A percentile compares a stretch with the other conserved stretches of the same genome.
phyloP scores from a whole-genome alignment of 768 basidiomycete species.

The Dictyophora rubrovolvata region DNA sequence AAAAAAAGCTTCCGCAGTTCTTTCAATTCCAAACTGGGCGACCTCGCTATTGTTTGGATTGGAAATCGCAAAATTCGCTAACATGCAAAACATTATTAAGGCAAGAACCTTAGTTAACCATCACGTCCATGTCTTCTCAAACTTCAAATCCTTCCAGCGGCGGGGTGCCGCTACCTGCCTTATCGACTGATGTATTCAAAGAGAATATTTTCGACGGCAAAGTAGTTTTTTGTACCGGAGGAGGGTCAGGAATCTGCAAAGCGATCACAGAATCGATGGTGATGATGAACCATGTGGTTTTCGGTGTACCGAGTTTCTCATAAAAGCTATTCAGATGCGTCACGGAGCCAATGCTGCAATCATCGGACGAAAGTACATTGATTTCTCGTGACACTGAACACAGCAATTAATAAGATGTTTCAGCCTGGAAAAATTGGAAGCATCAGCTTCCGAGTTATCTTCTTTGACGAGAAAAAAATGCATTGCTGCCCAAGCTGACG shows the following conservation, averaged over 20 bases:
- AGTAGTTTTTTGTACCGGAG: constrained; percentile 88
- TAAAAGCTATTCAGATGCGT: constrained; percentile 47
- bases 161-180: neutral
- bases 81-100: too few species aligned
- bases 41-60: neutral
- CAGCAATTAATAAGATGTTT: neutral
- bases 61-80: neutral
- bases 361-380: constrained; percentile 73
- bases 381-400: neutral
- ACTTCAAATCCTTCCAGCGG: neutral
- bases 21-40: neutral
- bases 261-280: constrained; percentile 79
- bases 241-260: constrained; percentile 88
- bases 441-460: constrained; percentile 63
- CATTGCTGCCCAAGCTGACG: constrained; percentile 69
- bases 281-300: constrained; percentile 19
- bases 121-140: neutral
- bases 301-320: neutral
- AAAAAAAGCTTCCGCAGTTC: neutral
- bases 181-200: constrained; percentile 59
- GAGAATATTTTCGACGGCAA: constrained; percentile 80
- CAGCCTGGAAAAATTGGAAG: constrained; percentile 62
- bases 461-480: constrained; percentile 61
- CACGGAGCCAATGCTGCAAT: constrained; percentile 79
- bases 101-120: neutral